Conservation (phyloP, 129 eudicot genomes). For the Mikania micrantha region DNA sequence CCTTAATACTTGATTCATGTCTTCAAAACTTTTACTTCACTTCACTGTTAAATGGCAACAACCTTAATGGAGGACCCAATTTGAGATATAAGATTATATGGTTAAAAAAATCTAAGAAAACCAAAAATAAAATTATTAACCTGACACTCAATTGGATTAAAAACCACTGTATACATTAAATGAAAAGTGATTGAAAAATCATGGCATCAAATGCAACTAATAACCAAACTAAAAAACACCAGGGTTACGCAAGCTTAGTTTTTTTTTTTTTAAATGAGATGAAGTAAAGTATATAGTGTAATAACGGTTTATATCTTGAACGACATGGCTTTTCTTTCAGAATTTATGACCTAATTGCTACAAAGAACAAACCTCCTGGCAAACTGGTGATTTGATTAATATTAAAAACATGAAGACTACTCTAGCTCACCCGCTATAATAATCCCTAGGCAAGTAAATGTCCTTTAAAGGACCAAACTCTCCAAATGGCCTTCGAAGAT, state of each 20-base stretch:
- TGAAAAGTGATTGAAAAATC: background rate
- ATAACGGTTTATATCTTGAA: background rate
- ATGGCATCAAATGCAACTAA: background rate
- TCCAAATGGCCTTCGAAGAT: slow-evolving; percentile 75
- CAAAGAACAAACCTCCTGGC: background rate
- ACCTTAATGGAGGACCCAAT: slow-evolving; percentile 28
- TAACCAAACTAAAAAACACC: background rate
- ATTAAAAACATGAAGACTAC: background rate
- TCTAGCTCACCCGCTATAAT: slow-evolving; percentile 78
- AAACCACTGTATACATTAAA: background rate
- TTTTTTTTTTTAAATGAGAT: background rate
- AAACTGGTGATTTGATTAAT: background rate
- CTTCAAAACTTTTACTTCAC: slow-evolving; percentile 45
- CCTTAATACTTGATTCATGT: slow-evolving; percentile 17
- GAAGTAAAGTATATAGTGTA: background rate
- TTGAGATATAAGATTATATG: background rate
- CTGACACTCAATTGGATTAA: background rate
- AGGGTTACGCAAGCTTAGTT: background rate
- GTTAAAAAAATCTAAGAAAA: background rate
- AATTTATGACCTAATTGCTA: background rate
- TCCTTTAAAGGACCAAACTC: slow-evolving; percentile 79
- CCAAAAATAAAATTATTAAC: background rate
- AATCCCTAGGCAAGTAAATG: slow-evolving; percentile 80
- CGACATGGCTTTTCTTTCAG: background rate
- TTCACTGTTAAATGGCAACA: slow-evolving; percentile 72